A percentile compares a stretch with the other conserved stretches of the same genome.
Conservation (phyloP, 164 flowering plant genomes). For the Stephania yunnanensis region DNA sequence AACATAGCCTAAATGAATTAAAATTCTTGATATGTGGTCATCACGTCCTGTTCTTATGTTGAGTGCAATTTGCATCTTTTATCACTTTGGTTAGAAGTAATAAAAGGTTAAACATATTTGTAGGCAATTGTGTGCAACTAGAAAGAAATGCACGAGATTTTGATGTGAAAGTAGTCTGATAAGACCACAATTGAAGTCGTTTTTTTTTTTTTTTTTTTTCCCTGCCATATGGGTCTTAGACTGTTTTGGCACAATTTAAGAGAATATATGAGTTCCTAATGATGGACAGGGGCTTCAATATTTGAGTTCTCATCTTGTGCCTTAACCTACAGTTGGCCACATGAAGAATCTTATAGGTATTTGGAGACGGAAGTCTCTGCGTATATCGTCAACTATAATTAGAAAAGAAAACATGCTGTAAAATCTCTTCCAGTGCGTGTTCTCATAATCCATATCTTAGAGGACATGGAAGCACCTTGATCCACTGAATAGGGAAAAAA, state of each 20-base stretch:
- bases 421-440: neutral
- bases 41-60: too few species aligned
- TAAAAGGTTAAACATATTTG: neutral
- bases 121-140: neutral
- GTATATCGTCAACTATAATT: neutral
- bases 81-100: too few species aligned
- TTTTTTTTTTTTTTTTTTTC: neutral
- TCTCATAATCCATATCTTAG: neutral
- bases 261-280: neutral
- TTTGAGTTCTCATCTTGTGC: too few species aligned
- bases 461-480: too few species aligned
- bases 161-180: neutral
- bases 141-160: neutral
- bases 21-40: too few species aligned
- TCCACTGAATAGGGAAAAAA: neutral
- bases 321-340: neutral
- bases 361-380: neutral
- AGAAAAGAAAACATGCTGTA: neutral
- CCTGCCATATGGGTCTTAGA: neutral
- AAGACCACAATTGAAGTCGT: neutral
- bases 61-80: too few species aligned
- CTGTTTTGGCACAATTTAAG: neutral
- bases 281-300: neutral
- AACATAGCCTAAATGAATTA: too few species aligned
- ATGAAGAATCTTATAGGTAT: neutral